These are phyloP conservation scores for Trametes versicolor DNA, from an alignment of 1,284 basidiomycete species.

Conservation along the genomic window DNA sequence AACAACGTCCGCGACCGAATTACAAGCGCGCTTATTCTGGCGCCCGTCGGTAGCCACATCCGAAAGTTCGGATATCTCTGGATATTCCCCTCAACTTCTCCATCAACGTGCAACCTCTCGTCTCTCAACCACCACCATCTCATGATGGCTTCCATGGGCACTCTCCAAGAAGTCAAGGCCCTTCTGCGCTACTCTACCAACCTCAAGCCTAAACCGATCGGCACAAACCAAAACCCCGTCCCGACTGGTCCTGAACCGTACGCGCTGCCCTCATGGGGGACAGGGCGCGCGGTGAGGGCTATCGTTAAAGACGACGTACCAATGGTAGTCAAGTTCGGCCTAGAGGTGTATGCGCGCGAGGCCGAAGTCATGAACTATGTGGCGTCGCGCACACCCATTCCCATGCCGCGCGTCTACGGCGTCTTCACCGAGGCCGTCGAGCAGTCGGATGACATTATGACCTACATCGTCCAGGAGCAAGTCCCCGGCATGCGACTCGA, in stretches of 20 bases:
- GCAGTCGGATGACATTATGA: neutral
- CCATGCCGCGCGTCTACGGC: neutral
- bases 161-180: neutral
- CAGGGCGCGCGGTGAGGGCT: neutral
- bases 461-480: neutral
- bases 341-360: neutral
- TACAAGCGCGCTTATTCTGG: too few relatives aligned
- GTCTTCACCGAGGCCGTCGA: neutral
- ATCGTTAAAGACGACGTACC: neutral
- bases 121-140: too few relatives aligned
- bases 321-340: neutral
- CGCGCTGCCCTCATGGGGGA: neutral
- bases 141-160: neutral
- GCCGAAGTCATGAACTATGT: conserved; percentile 3
- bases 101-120: too few relatives aligned
- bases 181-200: neutral
- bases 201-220: neutral
- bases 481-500: neutral
- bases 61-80: too few relatives aligned
- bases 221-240: too few relatives aligned
- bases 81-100: neutral
- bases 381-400: neutral
- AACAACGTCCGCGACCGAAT: too few relatives aligned
- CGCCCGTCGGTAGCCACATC: too few relatives aligned
- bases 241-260: neutral